Evolutionary conservation across 257 asterid species (phyloP).

Genomic region (Buddleja alternifolia): DNA sequence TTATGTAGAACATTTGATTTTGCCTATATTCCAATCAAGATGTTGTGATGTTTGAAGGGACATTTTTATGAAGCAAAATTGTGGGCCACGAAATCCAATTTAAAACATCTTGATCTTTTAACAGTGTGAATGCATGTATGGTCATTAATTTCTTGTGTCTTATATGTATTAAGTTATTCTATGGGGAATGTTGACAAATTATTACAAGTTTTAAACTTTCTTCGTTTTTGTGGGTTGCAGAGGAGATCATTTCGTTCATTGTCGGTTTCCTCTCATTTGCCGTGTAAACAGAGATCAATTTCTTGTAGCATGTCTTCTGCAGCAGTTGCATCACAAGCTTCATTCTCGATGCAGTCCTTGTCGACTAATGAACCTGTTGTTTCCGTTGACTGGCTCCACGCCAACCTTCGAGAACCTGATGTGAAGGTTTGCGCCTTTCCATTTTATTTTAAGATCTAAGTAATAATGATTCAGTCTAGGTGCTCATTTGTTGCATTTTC

Average conservation of each 20-base stretch:
- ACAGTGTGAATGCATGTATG: not conserved
- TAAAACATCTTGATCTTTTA: not conserved
- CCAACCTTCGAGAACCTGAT: constrained; percentile 75
- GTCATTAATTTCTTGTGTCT: not conserved
- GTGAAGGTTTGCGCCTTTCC: constrained; percentile 60
- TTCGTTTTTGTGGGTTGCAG: constrained; percentile 40
- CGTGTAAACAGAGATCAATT: constrained; percentile 36
- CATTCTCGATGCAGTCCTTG: constrained; percentile 56
- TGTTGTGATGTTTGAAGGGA: not conserved
- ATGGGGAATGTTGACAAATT: not conserved
- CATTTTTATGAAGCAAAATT: not conserved
- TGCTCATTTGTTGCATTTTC: not conserved
- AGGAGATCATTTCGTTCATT: constrained; percentile 39
- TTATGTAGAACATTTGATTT: not conserved
- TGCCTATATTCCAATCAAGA: not conserved
- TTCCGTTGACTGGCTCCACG: constrained; percentile 95
- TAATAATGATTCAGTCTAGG: not conserved
- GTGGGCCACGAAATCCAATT: not conserved
- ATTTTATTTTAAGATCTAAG: constrained; percentile 1
- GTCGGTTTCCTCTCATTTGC: constrained; percentile 42
- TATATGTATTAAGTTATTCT: not conserved
- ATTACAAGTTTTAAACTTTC: not conserved
- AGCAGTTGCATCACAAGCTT: constrained; percentile 55
- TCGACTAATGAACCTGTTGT: constrained; percentile 74
- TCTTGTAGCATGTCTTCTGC: constrained; percentile 62